Conservation (phyloP, 169 alveolate species). For the Plasmodium gallinaceum region DNA sequence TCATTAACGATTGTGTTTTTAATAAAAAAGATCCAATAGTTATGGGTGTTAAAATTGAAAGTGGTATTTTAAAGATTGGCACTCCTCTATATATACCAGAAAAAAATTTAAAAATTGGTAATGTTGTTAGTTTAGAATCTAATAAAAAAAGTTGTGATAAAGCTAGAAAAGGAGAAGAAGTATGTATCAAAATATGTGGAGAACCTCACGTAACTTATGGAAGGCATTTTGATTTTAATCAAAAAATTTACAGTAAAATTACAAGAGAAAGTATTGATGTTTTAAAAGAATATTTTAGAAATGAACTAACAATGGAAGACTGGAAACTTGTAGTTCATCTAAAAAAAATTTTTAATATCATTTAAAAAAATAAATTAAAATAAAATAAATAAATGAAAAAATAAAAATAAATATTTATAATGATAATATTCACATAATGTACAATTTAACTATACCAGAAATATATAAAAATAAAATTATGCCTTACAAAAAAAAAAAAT, state of each 20-base stretch:
- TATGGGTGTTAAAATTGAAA: slow-evolving; percentile 95
- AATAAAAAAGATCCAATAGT: slow-evolving; percentile 97
- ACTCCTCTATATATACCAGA: slow-evolving; percentile 96
- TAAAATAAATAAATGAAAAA: too few species aligned
- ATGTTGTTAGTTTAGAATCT: slow-evolving; percentile 95
- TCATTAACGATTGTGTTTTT: slow-evolving; percentile 94
- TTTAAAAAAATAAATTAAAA: slow-evolving; percentile 25
- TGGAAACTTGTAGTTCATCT: slow-evolving; percentile 94
- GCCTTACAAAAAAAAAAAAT: too few species aligned
- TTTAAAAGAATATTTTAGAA: slow-evolving; percentile 95
- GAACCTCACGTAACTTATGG: slow-evolving; percentile 95
- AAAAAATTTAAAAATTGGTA: slow-evolving; percentile 94
- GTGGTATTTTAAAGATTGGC: slow-evolving; percentile 95
- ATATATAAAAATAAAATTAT: too few species aligned
- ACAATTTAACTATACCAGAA: too few species aligned
- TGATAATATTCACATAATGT: too few species aligned
- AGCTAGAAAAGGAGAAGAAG: slow-evolving; percentile 94
- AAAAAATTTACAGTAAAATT: slow-evolving; percentile 90
- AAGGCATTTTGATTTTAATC: slow-evolving; percentile 94
- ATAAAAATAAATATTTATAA: too few species aligned
- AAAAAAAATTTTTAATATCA: slow-evolving; percentile 88
- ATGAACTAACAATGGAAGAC: slow-evolving; percentile 94
- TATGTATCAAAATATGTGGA: slow-evolving; percentile 90
- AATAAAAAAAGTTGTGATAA: slow-evolving; percentile 94
- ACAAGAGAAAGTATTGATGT: slow-evolving; percentile 96